Evolutionary conservation across 108 stramenopile genomes (phyloP).

Genomic region (Pseudonitzschia delicatissima): DNA sequence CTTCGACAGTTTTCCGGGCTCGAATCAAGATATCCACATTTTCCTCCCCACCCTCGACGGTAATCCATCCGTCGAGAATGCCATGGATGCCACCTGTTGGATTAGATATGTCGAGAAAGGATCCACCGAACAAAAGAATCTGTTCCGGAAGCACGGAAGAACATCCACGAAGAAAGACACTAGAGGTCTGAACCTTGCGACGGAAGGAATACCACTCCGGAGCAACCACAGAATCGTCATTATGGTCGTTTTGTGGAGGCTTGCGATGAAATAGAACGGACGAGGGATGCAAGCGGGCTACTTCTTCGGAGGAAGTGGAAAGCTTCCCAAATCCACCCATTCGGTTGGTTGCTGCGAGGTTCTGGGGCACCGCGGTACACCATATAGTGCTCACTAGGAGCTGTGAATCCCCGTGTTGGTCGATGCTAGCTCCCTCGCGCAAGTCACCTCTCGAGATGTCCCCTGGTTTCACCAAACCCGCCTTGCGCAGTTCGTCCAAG

Average conservation of each 20-base stretch:
- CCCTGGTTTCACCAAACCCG: neutral
- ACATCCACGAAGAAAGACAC: conserved; percentile 1
- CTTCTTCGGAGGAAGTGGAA: neutral
- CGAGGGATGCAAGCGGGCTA: neutral
- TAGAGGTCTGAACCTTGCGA: neutral
- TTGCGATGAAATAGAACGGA: conserved; percentile 6
- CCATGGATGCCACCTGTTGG: neutral
- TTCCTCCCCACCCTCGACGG: neutral
- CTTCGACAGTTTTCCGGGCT: neutral
- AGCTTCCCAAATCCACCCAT: neutral
- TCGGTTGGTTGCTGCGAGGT: neutral
- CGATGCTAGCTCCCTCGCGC: neutral
- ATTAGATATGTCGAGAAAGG: neutral
- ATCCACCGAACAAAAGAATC: conserved; percentile 2
- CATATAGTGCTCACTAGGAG: neutral
- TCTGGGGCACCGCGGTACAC: neutral
- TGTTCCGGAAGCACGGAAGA: neutral
- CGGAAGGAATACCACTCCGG: conserved; percentile 5
- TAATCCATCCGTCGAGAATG: conserved; percentile 4
- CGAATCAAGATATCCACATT: neutral
- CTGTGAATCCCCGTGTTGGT: neutral
- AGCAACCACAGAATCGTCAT: neutral
- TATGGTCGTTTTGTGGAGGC: neutral
- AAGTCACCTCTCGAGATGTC: neutral
- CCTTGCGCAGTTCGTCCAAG: conserved; percentile 7